Evolutionary conservation across 768 basidiomycete species (phyloP).

Genomic region (Panaeolus papilionaceus): DNA sequence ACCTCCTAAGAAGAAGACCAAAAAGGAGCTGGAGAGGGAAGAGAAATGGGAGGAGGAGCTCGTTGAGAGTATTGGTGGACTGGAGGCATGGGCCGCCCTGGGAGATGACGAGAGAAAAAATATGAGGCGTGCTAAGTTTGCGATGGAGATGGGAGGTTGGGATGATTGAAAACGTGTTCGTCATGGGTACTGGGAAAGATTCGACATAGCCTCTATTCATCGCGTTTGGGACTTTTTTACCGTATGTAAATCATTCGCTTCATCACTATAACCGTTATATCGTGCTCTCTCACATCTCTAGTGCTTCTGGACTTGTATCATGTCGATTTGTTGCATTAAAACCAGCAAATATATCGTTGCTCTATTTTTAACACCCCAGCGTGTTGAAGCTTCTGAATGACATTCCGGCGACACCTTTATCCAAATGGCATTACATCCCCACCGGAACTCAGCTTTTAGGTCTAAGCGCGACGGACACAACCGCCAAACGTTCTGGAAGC

Average conservation of each 20-base stretch:
- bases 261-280: not conserved
- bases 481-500: not conserved
- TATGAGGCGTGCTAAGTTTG: constrained; percentile 65
- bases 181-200: constrained; percentile 9
- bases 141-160: constrained; percentile 65
- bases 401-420: not conserved
- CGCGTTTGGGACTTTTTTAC: not conserved
- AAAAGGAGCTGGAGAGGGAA: constrained; percentile 78
- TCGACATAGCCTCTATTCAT: not conserved
- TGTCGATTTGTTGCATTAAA: not conserved
- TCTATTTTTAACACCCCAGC: constrained; percentile 3
- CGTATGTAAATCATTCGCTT: constrained; percentile 4
- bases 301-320: not conserved
- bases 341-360: not conserved
- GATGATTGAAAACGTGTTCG: constrained; percentile 45
- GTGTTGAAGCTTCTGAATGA: not conserved
- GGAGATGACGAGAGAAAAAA: constrained; percentile 56
- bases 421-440: constrained; percentile 5
- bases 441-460: constrained; percentile 3
- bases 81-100: constrained; percentile 59
- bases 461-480: not conserved
- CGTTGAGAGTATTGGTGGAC: constrained; percentile 73
- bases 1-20: constrained; percentile 77
- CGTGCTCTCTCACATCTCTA: not conserved
- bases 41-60: constrained; percentile 85